These are phyloP conservation scores for Globisporangium camurandrum DNA, from an alignment of 352 stramenopile species.

Conservation along the genomic window DNA sequence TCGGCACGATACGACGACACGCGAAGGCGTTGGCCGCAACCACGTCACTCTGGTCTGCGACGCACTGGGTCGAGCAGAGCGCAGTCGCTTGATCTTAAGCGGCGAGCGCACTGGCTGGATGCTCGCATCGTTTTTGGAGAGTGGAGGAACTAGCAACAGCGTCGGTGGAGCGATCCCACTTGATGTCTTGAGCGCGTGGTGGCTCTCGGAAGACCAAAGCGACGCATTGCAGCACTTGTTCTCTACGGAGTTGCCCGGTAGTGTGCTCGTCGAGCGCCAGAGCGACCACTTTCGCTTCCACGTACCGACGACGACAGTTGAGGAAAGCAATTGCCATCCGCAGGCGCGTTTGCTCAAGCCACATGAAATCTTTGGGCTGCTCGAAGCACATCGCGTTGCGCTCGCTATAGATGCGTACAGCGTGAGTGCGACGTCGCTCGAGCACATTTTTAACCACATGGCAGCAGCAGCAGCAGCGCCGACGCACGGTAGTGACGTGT, in stretches of 20 bases:
- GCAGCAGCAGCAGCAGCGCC: constrained; percentile 66
- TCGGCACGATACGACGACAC: background rate
- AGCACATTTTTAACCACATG: constrained; percentile 93
- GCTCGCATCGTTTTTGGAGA: constrained; percentile 34
- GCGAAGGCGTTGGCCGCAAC: constrained; percentile 13
- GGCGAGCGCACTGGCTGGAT: constrained; percentile 33
- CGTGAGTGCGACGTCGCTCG: constrained; percentile 85
- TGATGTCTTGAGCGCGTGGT: constrained; percentile 54
- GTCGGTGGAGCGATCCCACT: constrained; percentile 40
- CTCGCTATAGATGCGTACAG: constrained; percentile 82
- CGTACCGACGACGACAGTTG: no score
- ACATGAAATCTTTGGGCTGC: constrained; percentile 51
- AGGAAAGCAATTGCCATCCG: no score
- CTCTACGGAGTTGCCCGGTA: constrained; percentile 26
- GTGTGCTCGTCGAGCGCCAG: constrained; percentile 51
- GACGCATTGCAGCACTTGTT: constrained; percentile 35
- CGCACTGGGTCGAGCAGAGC: constrained; percentile 19
- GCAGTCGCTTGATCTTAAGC: constrained; percentile 25
- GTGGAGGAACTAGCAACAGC: no score
- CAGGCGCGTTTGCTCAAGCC: constrained; percentile 29
- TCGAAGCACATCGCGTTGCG: constrained; percentile 61
- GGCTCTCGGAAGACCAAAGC: constrained; percentile 35
- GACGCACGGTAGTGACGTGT: no score
- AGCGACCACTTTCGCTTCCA: constrained; percentile 65
- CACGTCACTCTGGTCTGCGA: constrained; percentile 29